Base-by-base conservation (phyloP, 192 early-diverging fungal genomes). In the Mortierella antarctica region DNA sequence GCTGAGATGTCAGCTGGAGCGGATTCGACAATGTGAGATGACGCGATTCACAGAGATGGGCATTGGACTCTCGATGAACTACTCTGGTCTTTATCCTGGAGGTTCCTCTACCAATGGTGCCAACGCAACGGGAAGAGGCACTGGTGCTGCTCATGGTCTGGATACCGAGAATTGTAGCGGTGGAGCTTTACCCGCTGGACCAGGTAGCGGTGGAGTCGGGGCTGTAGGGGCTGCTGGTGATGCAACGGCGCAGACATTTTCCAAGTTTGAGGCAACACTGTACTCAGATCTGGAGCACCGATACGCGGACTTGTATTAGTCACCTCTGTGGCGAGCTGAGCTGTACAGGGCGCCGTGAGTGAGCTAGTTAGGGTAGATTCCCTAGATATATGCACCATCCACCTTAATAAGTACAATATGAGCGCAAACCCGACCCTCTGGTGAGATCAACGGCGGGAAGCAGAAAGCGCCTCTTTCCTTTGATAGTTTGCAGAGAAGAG, bases 31-130 rank as follows among this genome's bases (percentile, higher is more conserved):
- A 31, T 72, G 54, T 6, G 77, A 80, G 70, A 80, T 80, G 64
- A 72, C 77, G 0, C 62, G 77, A 49, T 80, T 80, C 40, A 57
- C 77, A 48, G 77, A 80, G 50, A 80, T 80, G 77, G 77, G 77
- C 4, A 44, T 72, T 48, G 77, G 77, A 17, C 56, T 80, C 23
- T 72, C 70, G 13, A 79, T 79, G 76, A 79, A 67, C 47, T 71
- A 71, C 49, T 39, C 76, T 1, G 48, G 77, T 0, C 48, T 66
- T 2, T 80, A 80, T 49, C 68, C 67, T 54, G 44, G 31, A 12
- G 41, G 50, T 1, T 18, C n/a, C 2, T 61, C 59, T 5, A 31
- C 20, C 6, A 13, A 45, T 3, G 55, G 18, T 8, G 20, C 54
- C 3, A 46, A 21, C 4, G 39, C 20, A 12, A 44, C 44, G 6